Evolutionary conservation across 257 asterid species (phyloP), one percentile per base, ranked within the genome.

Genomic region (Agastache rugosa): DNA sequence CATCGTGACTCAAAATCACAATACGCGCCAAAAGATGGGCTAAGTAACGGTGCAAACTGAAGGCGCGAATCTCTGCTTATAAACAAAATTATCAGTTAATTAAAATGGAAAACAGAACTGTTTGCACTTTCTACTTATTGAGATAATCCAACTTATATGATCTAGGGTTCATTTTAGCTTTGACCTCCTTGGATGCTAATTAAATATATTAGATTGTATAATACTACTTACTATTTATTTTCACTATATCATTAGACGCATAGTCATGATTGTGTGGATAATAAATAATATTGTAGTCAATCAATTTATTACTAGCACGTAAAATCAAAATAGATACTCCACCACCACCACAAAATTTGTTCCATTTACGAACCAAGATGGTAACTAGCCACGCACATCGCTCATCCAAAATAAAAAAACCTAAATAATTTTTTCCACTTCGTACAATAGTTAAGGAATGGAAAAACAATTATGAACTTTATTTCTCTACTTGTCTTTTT

Each of bases 11-110:
- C 35, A 10, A 10, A 71, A 71, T 51, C 3, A 12, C 20, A 75
- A 58, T 19, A 51, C 74, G 82, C 80, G 82, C 88, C 79, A 75
- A 81, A 44, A 39, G 42, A 76, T 69, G 56, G 62, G 39, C 53
- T 8, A 17, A 39, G 37, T 45, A 77, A 80, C 85, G 85, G 81
- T 72, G 78, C 80, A 76, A 77, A 73, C 41, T 64, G 9, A 51
- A 61, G 83, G 83, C 85, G 79, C 79, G 75, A 80, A 70, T 69
- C 54, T 62, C 71, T 31, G 37, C 37, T 31, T 31, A 15, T 16
- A 29, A 61, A 61, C 45, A 8, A 8, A 9, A 31, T 19, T 59
- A 6, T 29, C 5, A 14, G 25, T 23, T 58, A 20, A 54, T 54
- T 11, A 0, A 27, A 27, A 29, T 22, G 62, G 34, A 22, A 8